Evolutionary conservation across 129 eudicot genomes (phyloP), one percentile per base, ranked within the genome.

Genomic region (Gnaphalium uliginosum): DNA sequence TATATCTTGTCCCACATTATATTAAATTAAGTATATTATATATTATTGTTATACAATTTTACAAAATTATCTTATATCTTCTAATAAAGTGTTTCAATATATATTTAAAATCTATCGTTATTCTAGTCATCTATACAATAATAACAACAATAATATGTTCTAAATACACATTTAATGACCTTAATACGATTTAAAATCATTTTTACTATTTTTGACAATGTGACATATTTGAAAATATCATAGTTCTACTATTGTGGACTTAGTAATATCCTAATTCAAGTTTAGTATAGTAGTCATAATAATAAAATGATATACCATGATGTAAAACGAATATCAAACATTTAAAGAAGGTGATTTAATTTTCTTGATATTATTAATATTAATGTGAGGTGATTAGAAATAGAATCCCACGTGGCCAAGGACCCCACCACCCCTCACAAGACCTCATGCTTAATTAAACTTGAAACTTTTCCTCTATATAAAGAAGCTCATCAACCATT

Each of bases 331-430:
- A 11, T 26, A 74, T 74, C 9, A 58, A 24, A 2, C 25, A 4
- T 8, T 57, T 8, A 2, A 33, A 58, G 21, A 13, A 56, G 15
- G 4, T 17, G 32, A 6, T 15, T 18, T 25, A 23, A 37, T n/a
- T 77, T 68, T 56, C 54, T 22, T 77, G 59, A 46, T 37, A 54
- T n/a, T 18, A 6, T n/a, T n/a, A n/a, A n/a, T n/a, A n/a, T n/a
- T n/a, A n/a, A n/a, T 5, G 48, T 29, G n/a, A 37, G 50, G 70
- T 66, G 67, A 60, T 46, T 46, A 46, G 53, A 53, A 72, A 60
- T 68, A 23, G 66, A 74, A 59, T 67, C 69, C 74, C 68, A 73
- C 74, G 74, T 78, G 77, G 46, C 74, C 60, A 79, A 54, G 79
- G 77, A 66, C 77, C 73, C 25, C 32, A 32, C 60, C 68, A 77